phyloP scores from a whole-genome alignment of 148 eudicot genomes.

The Heliosperma pusillum region DNA sequence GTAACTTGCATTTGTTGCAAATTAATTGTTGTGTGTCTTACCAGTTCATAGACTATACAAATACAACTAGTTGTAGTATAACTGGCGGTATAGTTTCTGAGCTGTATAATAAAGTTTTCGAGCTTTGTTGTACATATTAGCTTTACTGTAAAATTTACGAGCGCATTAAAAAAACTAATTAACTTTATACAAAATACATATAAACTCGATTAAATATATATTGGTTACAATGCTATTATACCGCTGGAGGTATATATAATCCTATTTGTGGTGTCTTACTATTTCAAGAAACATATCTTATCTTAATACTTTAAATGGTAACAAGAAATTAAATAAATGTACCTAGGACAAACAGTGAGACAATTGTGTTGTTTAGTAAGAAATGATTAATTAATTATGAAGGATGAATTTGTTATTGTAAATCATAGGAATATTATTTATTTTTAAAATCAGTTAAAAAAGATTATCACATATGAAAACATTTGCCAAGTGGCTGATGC shows the following conservation, averaged over 20 bases:
- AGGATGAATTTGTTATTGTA: background rate
- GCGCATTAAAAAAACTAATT: too few species aligned
- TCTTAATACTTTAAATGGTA: background rate
- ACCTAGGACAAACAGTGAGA: constrained; percentile 5
- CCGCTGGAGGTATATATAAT: too few species aligned
- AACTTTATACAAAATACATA: too few species aligned
- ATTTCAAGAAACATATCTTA: constrained; percentile 4
- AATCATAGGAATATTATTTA: background rate
- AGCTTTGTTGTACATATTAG: too few species aligned
- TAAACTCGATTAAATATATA: too few species aligned
- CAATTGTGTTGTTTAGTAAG: constrained; percentile 11
- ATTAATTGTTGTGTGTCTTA: background rate
- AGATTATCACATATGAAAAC: background rate
- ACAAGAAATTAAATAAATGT: background rate
- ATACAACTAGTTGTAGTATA: too few species aligned
- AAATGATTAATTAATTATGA: background rate
- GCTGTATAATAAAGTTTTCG: too few species aligned
- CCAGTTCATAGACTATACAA: too few species aligned
- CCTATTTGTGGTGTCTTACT: too few species aligned
- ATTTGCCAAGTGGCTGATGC: constrained; percentile 10
- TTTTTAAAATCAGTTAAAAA: background rate
- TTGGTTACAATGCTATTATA: too few species aligned
- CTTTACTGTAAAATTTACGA: too few species aligned
- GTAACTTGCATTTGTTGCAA: background rate
- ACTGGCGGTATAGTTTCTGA: too few species aligned